phyloP scores from a whole-genome alignment of 1,284 basidiomycete species.

The Albatrellus sp. region DNA sequence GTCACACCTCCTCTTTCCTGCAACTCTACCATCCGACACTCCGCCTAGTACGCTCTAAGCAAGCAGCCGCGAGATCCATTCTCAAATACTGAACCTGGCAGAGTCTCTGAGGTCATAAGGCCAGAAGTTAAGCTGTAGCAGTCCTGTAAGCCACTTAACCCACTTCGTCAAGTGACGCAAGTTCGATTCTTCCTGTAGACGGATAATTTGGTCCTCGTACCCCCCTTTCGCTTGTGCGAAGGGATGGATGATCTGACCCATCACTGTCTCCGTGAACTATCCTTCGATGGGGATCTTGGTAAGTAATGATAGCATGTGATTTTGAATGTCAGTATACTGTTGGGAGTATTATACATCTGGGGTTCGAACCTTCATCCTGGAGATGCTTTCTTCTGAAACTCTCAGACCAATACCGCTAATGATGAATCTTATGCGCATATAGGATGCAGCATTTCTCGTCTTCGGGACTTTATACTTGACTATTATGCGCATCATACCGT shows the following conservation, averaged over 20 bases:
- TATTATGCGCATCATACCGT: conserved; percentile 35
- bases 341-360: conserved; percentile 1
- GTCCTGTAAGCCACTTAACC: background rate
- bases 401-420: too few species aligned
- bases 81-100: too few species aligned
- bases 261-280: conserved; percentile 63
- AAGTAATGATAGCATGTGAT: conserved; percentile 49
- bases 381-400: background rate
- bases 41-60: too few species aligned
- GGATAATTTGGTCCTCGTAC: background rate
- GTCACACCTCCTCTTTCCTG: background rate
- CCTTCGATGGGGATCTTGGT: conserved; percentile 78
- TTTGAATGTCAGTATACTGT: conserved; percentile 29
- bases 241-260: conserved; percentile 65
- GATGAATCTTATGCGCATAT: conserved; percentile 5
- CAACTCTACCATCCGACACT: background rate
- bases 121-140: too few species aligned
- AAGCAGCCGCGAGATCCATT: too few species aligned
- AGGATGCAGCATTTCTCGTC: conserved; percentile 62
- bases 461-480: conserved; percentile 53
- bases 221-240: background rate
- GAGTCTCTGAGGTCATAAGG: too few species aligned
- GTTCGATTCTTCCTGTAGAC: conserved; percentile 10
- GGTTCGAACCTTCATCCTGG: conserved; percentile 21
- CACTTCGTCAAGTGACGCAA: background rate